Conservation (phyloP, 371 early-diverging fungal genomes). For the Mortierella sp. region DNA sequence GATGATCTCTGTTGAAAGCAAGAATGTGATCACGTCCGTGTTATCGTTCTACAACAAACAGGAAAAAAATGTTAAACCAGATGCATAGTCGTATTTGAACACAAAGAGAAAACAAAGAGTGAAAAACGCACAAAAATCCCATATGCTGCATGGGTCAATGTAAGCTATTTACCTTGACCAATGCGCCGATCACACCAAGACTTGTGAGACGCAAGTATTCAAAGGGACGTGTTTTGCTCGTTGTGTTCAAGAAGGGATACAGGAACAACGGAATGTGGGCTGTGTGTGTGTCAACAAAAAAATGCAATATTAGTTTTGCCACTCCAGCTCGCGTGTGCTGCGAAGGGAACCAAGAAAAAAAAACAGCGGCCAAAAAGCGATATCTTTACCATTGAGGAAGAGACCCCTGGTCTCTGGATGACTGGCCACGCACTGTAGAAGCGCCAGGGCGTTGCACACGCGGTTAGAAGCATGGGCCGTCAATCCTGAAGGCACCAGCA, state of each 20-base stretch:
- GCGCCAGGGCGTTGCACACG: conserved; percentile 97
- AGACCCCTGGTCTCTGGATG: conserved; percentile 92
- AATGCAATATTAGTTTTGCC: not conserved
- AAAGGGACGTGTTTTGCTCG: conserved; percentile 92
- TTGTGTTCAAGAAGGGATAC: conserved; percentile 98
- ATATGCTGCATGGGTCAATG: not conserved
- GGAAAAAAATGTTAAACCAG: not conserved
- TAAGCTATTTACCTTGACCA: conserved; percentile 83
- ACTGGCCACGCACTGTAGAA: conserved; percentile 96
- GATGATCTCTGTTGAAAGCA: conserved; percentile 98
- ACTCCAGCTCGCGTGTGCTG: not conserved
- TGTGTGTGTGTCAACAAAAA: conserved; percentile 42
- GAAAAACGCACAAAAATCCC: not conserved
- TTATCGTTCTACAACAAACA: conserved; percentile 81
- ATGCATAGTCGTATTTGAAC: not conserved
- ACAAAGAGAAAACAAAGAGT: not conserved
- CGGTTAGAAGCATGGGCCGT: conserved; percentile 91
- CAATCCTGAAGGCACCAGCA: conserved; percentile 86
- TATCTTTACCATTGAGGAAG: conserved; percentile 81
- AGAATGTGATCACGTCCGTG: conserved; percentile 94
- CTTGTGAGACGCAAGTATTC: conserved; percentile 96
- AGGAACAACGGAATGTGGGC: conserved; percentile 97
- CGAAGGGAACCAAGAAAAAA: not conserved
- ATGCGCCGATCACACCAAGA: conserved; percentile 96
- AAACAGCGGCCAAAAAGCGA: not conserved